A percentile compares a stretch with the other conserved stretches of the same genome.
Conservation (phyloP, 768 basidiomycete genomes). For the Pleurotus eryngii region DNA sequence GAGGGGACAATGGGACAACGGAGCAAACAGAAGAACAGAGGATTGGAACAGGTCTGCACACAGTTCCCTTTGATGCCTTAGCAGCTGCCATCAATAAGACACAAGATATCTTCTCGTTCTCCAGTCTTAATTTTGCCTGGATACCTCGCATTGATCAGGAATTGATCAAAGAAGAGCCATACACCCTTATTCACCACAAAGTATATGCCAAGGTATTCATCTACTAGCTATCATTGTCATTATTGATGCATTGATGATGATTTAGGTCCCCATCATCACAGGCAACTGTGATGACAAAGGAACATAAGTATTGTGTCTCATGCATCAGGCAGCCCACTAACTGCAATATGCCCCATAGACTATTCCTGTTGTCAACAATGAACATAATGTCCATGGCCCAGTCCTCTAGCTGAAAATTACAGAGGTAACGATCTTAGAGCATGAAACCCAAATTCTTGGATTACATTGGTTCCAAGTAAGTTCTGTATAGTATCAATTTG, state of each 20-base stretch:
- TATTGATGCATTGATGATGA: conserved; percentile 2
- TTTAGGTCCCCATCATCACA: conserved; percentile 23
- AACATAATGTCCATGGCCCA: conserved; percentile 21
- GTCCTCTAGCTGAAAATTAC: no score
- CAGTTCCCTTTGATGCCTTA: conserved; percentile 25
- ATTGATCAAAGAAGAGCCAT: conserved; percentile 30
- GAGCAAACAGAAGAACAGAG: no score
- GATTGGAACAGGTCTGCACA: no score
- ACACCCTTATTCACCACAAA: conserved; percentile 28
- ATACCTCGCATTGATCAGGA: conserved; percentile 35
- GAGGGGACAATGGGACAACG: no score
- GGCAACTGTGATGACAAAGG: conserved; percentile 42
- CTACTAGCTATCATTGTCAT: no score
- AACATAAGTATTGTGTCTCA: no score
- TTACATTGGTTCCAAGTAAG: conserved; percentile 15
- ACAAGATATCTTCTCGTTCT: conserved; percentile 26
- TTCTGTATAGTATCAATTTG: background rate
- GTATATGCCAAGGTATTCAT: conserved; percentile 29
- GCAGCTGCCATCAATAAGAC: conserved; percentile 28
- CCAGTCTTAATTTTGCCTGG: conserved; percentile 30
- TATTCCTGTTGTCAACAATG: conserved; percentile 13
- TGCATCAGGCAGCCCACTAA: no score
- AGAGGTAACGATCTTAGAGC: no score
- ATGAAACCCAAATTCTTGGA: conserved; percentile 14
- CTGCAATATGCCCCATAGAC: no score